A percentile compares a stretch with the other conserved stretches of the same genome.
phyloP scores from a whole-genome alignment of 257 asterid genomes.

The Rehmannia glutinosa region DNA sequence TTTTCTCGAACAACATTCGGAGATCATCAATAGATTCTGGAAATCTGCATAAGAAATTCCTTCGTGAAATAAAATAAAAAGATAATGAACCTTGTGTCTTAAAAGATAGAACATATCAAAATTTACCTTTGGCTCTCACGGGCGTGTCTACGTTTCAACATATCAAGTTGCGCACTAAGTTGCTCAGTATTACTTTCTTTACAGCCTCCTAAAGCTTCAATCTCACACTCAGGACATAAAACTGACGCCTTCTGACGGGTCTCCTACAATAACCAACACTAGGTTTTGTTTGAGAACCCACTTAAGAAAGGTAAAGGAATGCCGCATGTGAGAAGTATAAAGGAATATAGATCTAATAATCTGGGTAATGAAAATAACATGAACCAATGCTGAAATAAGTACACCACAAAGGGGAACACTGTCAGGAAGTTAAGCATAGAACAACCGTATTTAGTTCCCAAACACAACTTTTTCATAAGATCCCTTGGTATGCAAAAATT shows the following conservation, averaged over 20 bases:
- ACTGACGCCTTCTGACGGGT: slow-evolving; percentile 62
- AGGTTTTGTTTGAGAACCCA: slow-evolving; percentile 13
- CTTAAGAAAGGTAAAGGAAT: slow-evolving; percentile 6
- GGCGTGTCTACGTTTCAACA: slow-evolving; percentile 54
- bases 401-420: background rate
- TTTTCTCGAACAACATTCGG: slow-evolving; percentile 54
- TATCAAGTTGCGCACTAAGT: slow-evolving; percentile 54
- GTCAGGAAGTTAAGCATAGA: background rate
- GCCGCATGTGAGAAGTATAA: slow-evolving; percentile 1
- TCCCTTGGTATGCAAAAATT: background rate
- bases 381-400: background rate
- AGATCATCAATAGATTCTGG: slow-evolving; percentile 84
- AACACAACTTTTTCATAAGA: background rate
- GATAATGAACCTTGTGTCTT: slow-evolving; percentile 12
- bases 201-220: slow-evolving; percentile 64
- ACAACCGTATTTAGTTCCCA: background rate
- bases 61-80: slow-evolving; percentile 3
- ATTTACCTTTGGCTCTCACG: slow-evolving; percentile 75
- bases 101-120: slow-evolving; percentile 1
- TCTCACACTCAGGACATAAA: slow-evolving; percentile 72
- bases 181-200: slow-evolving; percentile 67
- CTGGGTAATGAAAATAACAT: background rate
- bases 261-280: slow-evolving; percentile 48
- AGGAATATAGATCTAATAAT: background rate
- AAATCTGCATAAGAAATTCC: slow-evolving; percentile 45